A percentile compares a stretch with the other conserved stretches of the same genome.
Conservation (phyloP, 2,329 filamentous ascomycete genomes). For the Aureobasidium sp. region DNA sequence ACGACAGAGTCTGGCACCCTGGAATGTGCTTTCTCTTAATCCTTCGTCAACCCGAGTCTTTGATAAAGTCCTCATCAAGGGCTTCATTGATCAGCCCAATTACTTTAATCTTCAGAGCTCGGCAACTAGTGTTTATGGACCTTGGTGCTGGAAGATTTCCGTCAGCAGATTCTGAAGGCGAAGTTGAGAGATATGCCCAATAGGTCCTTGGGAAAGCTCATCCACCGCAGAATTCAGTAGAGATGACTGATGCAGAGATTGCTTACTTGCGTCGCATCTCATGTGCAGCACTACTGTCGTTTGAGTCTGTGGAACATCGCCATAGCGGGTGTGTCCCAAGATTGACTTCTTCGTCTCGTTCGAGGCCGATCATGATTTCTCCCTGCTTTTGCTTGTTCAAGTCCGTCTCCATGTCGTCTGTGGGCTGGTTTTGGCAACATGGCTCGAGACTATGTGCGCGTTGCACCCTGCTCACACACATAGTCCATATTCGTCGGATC, state of each 20-base stretch:
- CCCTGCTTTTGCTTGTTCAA: neutral
- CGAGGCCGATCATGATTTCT: neutral
- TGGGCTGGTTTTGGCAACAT: neutral
- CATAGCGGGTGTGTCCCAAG: too few relatives aligned
- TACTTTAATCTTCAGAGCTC: too few relatives aligned
- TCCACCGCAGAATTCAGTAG: neutral
- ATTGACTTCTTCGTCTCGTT: neutral
- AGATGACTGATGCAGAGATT: neutral
- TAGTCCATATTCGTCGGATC: neutral
- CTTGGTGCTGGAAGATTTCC: neutral
- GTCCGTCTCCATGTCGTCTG: neutral
- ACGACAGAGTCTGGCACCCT: too few relatives aligned
- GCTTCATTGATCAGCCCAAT: too few relatives aligned
- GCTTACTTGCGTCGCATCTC: neutral
- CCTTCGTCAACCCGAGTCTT: too few relatives aligned
- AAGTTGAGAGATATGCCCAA: too few relatives aligned
- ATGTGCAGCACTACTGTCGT: neutral
- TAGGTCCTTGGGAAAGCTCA: neutral
- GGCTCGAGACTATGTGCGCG: neutral
- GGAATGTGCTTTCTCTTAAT: too few relatives aligned
- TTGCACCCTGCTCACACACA: neutral
- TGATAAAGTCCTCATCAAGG: too few relatives aligned
- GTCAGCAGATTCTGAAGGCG: neutral
- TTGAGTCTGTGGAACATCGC: neutral
- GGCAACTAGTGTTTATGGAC: neutral